These are phyloP conservation scores for Jatropha podagrica DNA, from an alignment of 441 rosid species.

Conservation along the genomic window DNA sequence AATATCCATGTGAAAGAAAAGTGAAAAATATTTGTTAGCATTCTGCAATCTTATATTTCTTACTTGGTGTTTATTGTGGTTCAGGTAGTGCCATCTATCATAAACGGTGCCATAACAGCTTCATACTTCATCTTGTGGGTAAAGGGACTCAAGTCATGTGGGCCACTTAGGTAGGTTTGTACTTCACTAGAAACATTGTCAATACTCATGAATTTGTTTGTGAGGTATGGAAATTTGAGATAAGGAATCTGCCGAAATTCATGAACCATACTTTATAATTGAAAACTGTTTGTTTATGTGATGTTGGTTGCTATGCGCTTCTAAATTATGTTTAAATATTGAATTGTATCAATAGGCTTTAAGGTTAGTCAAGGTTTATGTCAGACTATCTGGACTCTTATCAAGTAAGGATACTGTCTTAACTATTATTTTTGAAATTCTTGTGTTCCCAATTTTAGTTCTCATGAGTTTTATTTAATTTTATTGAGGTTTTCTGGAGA, in stretches of 20 bases:
- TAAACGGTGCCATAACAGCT: constrained; percentile 90
- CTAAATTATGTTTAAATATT: neutral
- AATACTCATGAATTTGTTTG: neutral
- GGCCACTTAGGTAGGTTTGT: constrained; percentile 76
- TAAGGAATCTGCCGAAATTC: neutral
- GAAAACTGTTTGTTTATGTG: neutral
- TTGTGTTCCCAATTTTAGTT: neutral
- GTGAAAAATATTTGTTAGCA: constrained; percentile 9
- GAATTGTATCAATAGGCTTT: neutral
- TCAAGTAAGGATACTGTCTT: neutral
- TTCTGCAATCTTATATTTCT: neutral
- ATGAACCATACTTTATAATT: neutral
- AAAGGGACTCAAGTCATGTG: constrained; percentile 86
- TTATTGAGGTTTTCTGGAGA: neutral
- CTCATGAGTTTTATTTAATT: neutral
- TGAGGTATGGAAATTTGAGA: neutral
- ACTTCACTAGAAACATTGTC: constrained; percentile 19
- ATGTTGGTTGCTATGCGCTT: neutral
- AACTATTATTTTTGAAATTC: neutral
- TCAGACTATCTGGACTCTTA: neutral
- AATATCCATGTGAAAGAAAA: neutral
- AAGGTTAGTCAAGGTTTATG: neutral
- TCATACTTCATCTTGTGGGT: constrained; percentile 92
- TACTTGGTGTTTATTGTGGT: constrained; percentile 25
- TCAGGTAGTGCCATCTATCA: constrained; percentile 90